Evolutionary conservation across 148 eudicot species (phyloP).

Genomic region (Fagopyrum homotropicum): DNA sequence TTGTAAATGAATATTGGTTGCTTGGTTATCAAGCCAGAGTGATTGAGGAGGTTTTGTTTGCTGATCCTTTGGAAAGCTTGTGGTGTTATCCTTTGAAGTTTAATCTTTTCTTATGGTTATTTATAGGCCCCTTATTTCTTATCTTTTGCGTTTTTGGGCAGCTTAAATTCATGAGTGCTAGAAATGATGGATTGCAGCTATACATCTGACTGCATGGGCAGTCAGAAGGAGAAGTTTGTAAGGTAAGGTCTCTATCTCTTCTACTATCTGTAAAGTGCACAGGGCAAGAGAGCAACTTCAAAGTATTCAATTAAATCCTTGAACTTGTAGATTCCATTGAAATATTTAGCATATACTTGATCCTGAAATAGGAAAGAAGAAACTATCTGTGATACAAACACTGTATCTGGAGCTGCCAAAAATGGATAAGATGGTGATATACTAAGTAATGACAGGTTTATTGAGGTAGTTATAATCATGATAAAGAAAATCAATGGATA

Average conservation of each 20-base stretch:
- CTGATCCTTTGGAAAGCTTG: neutral
- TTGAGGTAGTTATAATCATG: neutral
- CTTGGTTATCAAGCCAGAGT: neutral
- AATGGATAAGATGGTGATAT: neutral
- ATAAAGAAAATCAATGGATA: neutral
- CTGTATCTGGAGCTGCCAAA: neutral
- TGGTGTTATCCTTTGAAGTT: neutral
- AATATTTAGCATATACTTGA: neutral
- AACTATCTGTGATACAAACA: neutral
- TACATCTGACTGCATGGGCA: conserved; percentile 19
- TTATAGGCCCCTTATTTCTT: neutral
- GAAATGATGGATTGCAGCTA: conserved; percentile 15
- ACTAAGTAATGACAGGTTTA: neutral
- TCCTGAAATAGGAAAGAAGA: neutral
- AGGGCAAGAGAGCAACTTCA: neutral
- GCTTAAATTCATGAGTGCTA: conserved; percentile 10
- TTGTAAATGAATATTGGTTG: neutral
- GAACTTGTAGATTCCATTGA: neutral
- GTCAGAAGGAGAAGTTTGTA: conserved; percentile 40
- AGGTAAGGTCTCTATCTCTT: conserved; percentile 18
- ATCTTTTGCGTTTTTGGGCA: neutral
- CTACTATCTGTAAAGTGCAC: neutral
- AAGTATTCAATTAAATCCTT: neutral
- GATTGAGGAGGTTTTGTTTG: neutral
- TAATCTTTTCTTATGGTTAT: neutral